Evolutionary conservation across 495 filamentous ascomycete genomes (phyloP).

Genomic region (Staphylotrichum longicolle): DNA sequence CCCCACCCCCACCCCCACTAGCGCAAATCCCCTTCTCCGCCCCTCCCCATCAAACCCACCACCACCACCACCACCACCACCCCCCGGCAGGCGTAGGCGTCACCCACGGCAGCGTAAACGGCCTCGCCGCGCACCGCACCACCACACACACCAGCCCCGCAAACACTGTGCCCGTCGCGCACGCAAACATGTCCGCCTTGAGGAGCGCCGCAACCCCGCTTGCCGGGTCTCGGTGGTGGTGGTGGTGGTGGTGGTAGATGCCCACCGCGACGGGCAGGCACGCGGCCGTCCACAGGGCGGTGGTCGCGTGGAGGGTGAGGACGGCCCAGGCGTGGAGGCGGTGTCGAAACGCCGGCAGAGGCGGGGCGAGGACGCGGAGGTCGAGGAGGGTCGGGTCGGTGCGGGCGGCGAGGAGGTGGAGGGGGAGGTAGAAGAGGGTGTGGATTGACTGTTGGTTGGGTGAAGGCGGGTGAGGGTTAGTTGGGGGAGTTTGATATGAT

Average conservation of each 20-base stretch:
- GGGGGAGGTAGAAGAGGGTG: slow-evolving; percentile 21
- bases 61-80: no score
- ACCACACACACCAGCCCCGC: slow-evolving; percentile 5
- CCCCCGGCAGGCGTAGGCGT: background rate
- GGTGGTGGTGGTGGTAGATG: slow-evolving; percentile 10
- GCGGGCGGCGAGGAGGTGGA: slow-evolving; percentile 19
- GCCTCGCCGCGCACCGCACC: slow-evolving; percentile 5
- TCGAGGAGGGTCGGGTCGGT: slow-evolving; percentile 14
- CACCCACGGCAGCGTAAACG: slow-evolving; percentile 22
- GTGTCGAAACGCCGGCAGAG: slow-evolving; percentile 17
- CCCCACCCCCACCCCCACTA: no score
- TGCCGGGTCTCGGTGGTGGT: no score
- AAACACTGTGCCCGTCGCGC: slow-evolving; percentile 9
- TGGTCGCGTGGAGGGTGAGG: slow-evolving; percentile 14
- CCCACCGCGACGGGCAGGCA: slow-evolving; percentile 15
- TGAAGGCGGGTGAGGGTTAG: background rate
- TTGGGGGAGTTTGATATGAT: no score
- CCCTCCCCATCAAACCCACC: no score
- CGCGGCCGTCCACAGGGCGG: slow-evolving; percentile 14
- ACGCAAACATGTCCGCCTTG: slow-evolving; percentile 22
- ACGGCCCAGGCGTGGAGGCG: slow-evolving; percentile 22
- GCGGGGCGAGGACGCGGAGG: slow-evolving; percentile 3
- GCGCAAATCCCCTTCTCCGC: no score
- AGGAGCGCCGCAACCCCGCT: slow-evolving; percentile 2
- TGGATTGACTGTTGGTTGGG: slow-evolving; percentile 15